Evolutionary conservation across 345 rosid species (phyloP), one percentile per base, ranked within the genome.

Genomic region (sweet orange (Citrus sinensis)): DNA sequence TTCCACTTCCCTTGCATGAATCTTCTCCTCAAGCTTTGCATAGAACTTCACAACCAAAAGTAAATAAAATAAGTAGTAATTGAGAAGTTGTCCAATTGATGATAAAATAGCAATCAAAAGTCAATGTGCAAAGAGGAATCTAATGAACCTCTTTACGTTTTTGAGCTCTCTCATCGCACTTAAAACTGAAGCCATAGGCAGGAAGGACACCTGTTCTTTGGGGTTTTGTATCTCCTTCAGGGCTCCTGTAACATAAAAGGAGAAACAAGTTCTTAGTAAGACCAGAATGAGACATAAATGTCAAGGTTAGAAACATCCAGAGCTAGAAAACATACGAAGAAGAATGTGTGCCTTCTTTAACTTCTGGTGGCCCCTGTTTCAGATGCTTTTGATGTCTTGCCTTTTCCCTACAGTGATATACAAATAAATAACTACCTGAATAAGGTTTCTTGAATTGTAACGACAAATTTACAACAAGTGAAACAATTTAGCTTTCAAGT

Each of bases 141-240:
- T 11, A 68, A 58, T 83, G 14, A 69, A 86, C 89, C 87, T 86
- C 89, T 74, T 63, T 86, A 78, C 87, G 76, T 84, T 83, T 86
- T 74, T 86, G 82, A 46, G 89, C 89, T 61, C 89, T 83, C 71
- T 86, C 89, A 63, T 80, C 84, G 32, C 85, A 83, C 82, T 75
- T 86, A 29, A 86, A 86, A 73, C 82, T 86, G 81, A 86, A 86
- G 35, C 87, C 89, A 81, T 83, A 86, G 54, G 79, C 82, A 39
- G 87, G 87, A 71, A 82, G 86, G 40, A 67, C 66, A 62, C 87
- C 83, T 0, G 67, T 35, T 77, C 71, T 83, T 64, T 67, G 85
- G 78, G 82, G 59, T 80, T 75, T 83, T n/a, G 66, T 49, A 66
- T 80, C 85, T 61, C 71, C 84, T 61, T 66, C 79, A 54, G 82